phyloP scores from a whole-genome alignment of 2,329 filamentous ascomycete species.

The Emergomyces africanus region DNA sequence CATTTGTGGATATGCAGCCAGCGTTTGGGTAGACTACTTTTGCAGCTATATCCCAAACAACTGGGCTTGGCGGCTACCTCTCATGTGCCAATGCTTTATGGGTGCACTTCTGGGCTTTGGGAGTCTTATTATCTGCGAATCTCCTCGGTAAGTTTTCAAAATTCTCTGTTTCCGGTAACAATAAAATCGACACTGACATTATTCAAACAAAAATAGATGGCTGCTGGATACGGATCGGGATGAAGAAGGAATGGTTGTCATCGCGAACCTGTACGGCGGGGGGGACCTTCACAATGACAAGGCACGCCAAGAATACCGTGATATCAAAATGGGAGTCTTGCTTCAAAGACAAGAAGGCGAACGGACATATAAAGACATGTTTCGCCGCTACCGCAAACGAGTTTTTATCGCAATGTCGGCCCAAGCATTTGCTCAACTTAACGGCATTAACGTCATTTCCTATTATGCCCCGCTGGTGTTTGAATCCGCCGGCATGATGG shows the following conservation, averaged over 20 bases:
- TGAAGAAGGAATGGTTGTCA: constrained; percentile 95
- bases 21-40: constrained; percentile 98
- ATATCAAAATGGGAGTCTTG: constrained; percentile 97
- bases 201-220: constrained; percentile 52
- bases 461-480: constrained; percentile 97
- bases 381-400: constrained; percentile 76
- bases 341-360: constrained; percentile 91
- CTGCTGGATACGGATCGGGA: constrained; percentile 95
- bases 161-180: neutral
- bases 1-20: constrained; percentile 88
- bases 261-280: constrained; percentile 91
- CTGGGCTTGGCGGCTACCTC: constrained; percentile 78
- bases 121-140: constrained; percentile 90
- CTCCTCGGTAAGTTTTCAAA: constrained; percentile 56
- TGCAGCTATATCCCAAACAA: constrained; percentile 80
- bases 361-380: constrained; percentile 86
- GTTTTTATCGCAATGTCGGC: constrained; percentile 99
- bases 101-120: constrained; percentile 72
- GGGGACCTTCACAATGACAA: constrained; percentile 90
- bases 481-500: constrained; percentile 90
- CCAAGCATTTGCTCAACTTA: constrained; percentile 87
- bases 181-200: constrained; percentile 18
- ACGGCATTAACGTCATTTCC: constrained; percentile 98
- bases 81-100: constrained; percentile 92
- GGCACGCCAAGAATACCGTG: constrained; percentile 88